Conservation (phyloP, 1,284 basidiomycete genomes). For the Ganoderma multipileum region DNA sequence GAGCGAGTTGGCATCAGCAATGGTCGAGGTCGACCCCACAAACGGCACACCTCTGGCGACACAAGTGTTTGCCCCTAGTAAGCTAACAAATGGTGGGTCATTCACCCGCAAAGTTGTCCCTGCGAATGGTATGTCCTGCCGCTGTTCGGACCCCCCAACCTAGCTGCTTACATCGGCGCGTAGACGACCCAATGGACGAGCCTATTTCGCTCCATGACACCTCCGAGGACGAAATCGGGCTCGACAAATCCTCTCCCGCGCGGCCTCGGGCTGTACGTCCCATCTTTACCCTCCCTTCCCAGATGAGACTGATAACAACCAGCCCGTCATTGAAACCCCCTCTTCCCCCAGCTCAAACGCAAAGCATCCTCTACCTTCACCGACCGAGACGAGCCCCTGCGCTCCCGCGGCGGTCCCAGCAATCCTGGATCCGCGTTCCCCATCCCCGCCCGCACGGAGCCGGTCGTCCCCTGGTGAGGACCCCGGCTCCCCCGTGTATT, state of each 20-base stretch:
- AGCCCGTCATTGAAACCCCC: conserved; percentile 21
- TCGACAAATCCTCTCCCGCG: conserved; percentile 14
- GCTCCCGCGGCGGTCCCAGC: conserved; percentile 12
- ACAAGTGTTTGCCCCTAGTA: conserved; percentile 48
- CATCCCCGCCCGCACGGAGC: conserved; percentile 5
- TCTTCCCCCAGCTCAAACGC: conserved; percentile 37
- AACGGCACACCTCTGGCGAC: conserved; percentile 40
- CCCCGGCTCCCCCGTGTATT: not conserved
- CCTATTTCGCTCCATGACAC: conserved; percentile 27
- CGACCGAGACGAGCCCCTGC: conserved; percentile 13
- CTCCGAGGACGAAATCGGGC: conserved; percentile 18
- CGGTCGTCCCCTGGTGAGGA: conserved; percentile 23
- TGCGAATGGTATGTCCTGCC: not conserved
- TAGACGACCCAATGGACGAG: conserved; percentile 14
- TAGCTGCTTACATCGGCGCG: not conserved
- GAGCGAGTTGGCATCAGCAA: conserved; percentile 6
- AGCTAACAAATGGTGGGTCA: conserved; percentile 26
- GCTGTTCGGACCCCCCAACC: not conserved
- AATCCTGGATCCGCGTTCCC: not conserved
- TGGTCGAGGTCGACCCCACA: conserved; percentile 8
- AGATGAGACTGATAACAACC: conserved; percentile 39
- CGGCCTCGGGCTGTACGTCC: conserved; percentile 23
- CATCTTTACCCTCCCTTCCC: too few species aligned
- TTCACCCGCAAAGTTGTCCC: not conserved
- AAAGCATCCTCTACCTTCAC: conserved; percentile 25